These are phyloP conservation scores for Penicillium expansum DNA, from an alignment of 2,329 filamentous ascomycete genomes.

Conservation along the genomic window DNA sequence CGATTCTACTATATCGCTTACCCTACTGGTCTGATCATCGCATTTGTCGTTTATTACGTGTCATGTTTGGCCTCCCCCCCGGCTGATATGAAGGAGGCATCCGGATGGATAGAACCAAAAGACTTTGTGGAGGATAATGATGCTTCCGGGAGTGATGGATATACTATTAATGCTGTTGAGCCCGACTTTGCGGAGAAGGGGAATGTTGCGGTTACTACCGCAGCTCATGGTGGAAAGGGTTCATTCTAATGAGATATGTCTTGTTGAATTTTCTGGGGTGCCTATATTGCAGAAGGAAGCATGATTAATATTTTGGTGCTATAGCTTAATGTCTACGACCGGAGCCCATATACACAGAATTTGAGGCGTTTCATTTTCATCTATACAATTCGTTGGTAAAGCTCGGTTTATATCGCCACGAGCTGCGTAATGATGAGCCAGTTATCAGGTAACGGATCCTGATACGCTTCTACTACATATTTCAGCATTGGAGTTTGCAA, in stretches of 20 bases:
- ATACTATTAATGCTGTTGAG: neutral
- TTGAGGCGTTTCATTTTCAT: neutral
- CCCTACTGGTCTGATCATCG: conserved; percentile 48
- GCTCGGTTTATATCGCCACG: too few species aligned
- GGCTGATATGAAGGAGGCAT: conserved; percentile 5
- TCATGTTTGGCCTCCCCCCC: conserved; percentile 8
- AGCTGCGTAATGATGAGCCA: too few species aligned
- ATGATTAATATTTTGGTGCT: neutral
- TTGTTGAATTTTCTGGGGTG: neutral
- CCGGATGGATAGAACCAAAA: conserved; percentile 36
- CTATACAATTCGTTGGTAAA: neutral
- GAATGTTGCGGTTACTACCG: neutral
- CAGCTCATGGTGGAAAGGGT: neutral
- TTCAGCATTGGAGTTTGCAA: too few species aligned
- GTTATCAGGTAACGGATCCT: too few species aligned
- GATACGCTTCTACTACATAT: too few species aligned
- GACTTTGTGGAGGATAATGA: conserved; percentile 35
- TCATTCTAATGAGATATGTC: neutral
- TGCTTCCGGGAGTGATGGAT: neutral
- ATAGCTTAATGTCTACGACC: neutral
- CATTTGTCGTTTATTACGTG: conserved; percentile 18
- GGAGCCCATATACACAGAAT: neutral
- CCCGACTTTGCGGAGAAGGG: neutral
- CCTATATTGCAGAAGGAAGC: neutral
- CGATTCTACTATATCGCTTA: conserved; percentile 58